A percentile compares a stretch with the other conserved stretches of the same genome.
phyloP scores from a whole-genome alignment of 805 yeast species.

The Jamesozyma gamospora region DNA sequence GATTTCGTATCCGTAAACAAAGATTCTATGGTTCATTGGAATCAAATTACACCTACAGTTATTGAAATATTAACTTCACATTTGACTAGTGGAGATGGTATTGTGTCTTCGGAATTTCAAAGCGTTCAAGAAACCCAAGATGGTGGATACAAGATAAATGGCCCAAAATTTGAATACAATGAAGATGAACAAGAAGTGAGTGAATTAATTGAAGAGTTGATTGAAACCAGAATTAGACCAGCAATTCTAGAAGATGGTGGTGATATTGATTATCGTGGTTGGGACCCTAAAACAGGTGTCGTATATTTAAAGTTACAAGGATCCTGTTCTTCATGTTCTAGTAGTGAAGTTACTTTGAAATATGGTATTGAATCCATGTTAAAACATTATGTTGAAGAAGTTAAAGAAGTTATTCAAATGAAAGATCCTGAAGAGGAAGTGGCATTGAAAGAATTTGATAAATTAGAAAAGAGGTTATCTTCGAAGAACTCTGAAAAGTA shows the following conservation, averaged over 20 bases:
- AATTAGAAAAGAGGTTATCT: constrained; percentile 55
- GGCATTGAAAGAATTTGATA: constrained; percentile 75
- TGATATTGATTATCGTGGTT: constrained; percentile 80
- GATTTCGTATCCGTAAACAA: constrained; percentile 66
- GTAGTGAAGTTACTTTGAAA: constrained; percentile 84
- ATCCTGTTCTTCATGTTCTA: constrained; percentile 89
- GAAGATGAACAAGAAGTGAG: constrained; percentile 76
- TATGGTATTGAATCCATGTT: constrained; percentile 97
- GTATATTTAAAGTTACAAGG: constrained; percentile 87
- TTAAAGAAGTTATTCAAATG: constrained; percentile 78
- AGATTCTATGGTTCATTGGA: constrained; percentile 59
- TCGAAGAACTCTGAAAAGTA: constrained; percentile 2
- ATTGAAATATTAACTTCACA: constrained; percentile 28
- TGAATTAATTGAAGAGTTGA: constrained; percentile 81
- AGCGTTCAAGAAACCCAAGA: constrained; percentile 29
- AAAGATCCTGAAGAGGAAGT: constrained; percentile 67
- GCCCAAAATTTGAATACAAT: constrained; percentile 25
- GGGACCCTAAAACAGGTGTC: constrained; percentile 75
- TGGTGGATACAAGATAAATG: constrained; percentile 27
- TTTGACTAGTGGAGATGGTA: constrained; percentile 22
- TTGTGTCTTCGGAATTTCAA: constrained; percentile 20
- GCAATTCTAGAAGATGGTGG: constrained; percentile 99
- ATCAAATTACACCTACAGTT: constrained; percentile 57
- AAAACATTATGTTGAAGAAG: constrained; percentile 94
- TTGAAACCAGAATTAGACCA: constrained; percentile 91